Conservation (phyloP, 441 rosid species). For the Mallotus repandus region DNA sequence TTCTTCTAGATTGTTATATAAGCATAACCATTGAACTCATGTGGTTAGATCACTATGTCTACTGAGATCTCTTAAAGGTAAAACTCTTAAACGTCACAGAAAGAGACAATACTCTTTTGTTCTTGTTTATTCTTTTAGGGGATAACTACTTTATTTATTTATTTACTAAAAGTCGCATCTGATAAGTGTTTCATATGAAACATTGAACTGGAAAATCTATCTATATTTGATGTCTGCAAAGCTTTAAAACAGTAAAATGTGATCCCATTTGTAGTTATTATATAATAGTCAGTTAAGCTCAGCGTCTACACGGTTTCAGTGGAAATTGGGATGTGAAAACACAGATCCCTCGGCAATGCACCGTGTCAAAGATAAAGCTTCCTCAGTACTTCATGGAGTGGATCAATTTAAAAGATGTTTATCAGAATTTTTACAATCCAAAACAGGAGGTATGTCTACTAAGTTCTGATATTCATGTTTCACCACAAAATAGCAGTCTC, state of each 20-base stretch:
- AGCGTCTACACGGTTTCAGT: conserved; percentile 32
- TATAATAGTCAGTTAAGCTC: neutral
- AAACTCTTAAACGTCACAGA: neutral
- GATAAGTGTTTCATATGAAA: neutral
- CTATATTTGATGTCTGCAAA: neutral
- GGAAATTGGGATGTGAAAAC: conserved; percentile 99
- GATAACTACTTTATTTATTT: too few species aligned
- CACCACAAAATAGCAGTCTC: neutral
- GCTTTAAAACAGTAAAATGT: conserved; percentile 4
- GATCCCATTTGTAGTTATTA: neutral
- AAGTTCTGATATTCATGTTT: neutral
- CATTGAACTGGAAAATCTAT: neutral
- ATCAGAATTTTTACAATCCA: conserved; percentile 66
- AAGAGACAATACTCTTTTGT: neutral
- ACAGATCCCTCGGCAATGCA: conserved; percentile 78
- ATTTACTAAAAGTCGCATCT: too few species aligned
- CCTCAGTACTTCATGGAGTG: conserved; percentile 87
- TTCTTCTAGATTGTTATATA: neutral
- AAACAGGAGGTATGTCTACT: conserved; percentile 42
- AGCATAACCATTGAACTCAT: neutral
- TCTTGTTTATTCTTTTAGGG: neutral
- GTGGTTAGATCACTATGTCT: neutral
- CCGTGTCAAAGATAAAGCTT: conserved; percentile 61
- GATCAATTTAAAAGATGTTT: conserved; percentile 88
- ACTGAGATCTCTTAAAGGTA: neutral